Conservation (phyloP, 75 land plant genomes). For the Picea glauca region DNA sequence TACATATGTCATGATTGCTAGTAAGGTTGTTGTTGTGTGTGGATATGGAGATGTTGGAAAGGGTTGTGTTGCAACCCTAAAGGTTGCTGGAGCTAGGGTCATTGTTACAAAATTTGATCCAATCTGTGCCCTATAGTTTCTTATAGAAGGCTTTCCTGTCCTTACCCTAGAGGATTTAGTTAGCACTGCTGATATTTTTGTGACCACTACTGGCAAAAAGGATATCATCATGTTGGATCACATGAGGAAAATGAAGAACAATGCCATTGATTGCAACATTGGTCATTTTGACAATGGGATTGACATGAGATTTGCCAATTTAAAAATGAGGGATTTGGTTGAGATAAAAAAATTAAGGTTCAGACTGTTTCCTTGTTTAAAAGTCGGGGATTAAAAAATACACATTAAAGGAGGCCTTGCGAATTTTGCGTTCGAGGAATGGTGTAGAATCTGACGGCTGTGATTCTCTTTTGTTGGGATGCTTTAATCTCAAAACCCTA, state of each 20-base stretch:
- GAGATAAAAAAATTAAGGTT: too few species aligned
- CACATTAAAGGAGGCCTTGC: too few species aligned
- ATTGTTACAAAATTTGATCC: constrained; percentile 91
- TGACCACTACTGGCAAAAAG: constrained; percentile 95
- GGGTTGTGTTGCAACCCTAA: constrained; percentile 87
- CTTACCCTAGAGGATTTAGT: constrained; percentile 70
- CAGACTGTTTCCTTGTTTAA: too few species aligned
- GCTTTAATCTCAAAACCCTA: too few species aligned
- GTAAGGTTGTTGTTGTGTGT: constrained; percentile 70
- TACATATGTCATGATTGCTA: constrained; percentile 77
- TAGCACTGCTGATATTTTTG: constrained; percentile 74
- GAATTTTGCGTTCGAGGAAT: too few species aligned
- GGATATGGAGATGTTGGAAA: constrained; percentile 91
- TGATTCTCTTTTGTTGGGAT: too few species aligned
- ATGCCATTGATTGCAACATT: constrained; percentile 92
- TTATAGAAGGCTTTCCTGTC: constrained; percentile 10
- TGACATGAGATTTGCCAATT: constrained; percentile 20
- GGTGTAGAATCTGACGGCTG: too few species aligned
- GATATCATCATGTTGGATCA: constrained; percentile 90
- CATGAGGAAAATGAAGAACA: constrained; percentile 96
- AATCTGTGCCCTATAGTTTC: constrained; percentile 83
- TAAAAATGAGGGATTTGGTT: too few species aligned
- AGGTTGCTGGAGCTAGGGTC: constrained; percentile 82
- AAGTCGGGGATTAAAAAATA: too few species aligned
- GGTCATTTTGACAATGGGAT: constrained; percentile 97